These are phyloP conservation scores for Pseudocercospora fijiensis DNA, from an alignment of 2,329 filamentous ascomycete species.

Conservation along the genomic window DNA sequence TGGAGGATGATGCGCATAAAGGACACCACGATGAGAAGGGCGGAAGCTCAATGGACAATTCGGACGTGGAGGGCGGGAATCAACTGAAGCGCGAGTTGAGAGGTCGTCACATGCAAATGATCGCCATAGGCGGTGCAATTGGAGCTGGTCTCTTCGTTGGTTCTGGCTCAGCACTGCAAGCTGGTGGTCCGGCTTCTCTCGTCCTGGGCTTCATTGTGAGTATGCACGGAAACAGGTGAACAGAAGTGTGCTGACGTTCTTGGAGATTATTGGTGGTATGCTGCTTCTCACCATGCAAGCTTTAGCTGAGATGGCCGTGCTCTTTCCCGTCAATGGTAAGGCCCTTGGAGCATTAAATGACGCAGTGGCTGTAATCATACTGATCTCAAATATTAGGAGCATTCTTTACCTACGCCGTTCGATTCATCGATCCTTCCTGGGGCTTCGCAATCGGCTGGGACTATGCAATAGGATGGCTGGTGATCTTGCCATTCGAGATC, in stretches of 20 bases:
- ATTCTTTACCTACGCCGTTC: constrained; percentile 43
- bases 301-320: constrained; percentile 84
- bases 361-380: background rate
- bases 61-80: background rate
- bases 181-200: constrained; percentile 50
- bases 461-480: constrained; percentile 32
- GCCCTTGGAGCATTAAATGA: background rate
- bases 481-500: constrained; percentile 30
- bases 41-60: background rate
- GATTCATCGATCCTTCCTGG: constrained; percentile 47
- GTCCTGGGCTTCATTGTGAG: constrained; percentile 30
- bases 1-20: background rate
- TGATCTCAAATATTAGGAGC: constrained; percentile 37
- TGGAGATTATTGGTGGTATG: constrained; percentile 57
- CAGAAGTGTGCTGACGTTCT: background rate
- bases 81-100: constrained; percentile 37
- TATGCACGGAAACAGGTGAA: background rate
- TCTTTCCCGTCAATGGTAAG: constrained; percentile 79
- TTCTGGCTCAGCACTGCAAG: constrained; percentile 49
- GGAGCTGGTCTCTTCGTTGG: constrained; percentile 58
- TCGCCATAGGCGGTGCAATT: constrained; percentile 42
- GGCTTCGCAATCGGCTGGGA: constrained; percentile 33
- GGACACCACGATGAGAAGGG: background rate
- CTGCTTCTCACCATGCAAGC: constrained; percentile 90
- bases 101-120: constrained; percentile 37